These are phyloP conservation scores for Massariosphaeria phaeospora DNA, from an alignment of 495 filamentous ascomycete genomes.

Conservation along the genomic window DNA sequence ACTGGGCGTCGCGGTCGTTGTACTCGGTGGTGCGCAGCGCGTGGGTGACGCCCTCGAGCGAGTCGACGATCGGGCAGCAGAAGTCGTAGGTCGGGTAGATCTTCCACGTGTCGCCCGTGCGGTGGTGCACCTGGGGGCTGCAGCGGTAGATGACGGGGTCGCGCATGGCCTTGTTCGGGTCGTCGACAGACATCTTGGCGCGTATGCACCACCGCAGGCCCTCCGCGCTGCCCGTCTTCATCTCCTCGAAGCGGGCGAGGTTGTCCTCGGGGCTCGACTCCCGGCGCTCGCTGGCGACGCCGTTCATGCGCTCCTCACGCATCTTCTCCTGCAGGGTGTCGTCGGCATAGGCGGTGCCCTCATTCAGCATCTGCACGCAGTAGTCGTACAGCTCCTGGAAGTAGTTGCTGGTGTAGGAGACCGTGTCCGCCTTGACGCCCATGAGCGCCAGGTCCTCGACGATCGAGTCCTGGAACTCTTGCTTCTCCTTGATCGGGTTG, in stretches of 20 bases:
- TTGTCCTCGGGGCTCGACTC: slow-evolving; percentile 76
- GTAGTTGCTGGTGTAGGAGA: slow-evolving; percentile 82
- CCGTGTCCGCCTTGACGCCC: slow-evolving; percentile 75
- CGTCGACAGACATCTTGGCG: slow-evolving; percentile 78
- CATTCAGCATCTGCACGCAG: slow-evolving; percentile 71
- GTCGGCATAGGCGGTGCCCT: slow-evolving; percentile 82
- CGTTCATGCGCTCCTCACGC: slow-evolving; percentile 69
- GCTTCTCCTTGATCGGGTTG: slow-evolving; percentile 88
- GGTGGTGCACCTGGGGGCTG: slow-evolving; percentile 74
- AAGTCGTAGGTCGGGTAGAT: slow-evolving; percentile 97
- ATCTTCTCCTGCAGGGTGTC: slow-evolving; percentile 86
- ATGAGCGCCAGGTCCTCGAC: slow-evolving; percentile 78
- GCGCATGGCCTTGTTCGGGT: slow-evolving; percentile 79
- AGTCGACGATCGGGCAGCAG: slow-evolving; percentile 85
- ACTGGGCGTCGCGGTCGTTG: slow-evolving; percentile 93
- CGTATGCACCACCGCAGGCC: slow-evolving; percentile 79
- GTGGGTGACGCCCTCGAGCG: slow-evolving; percentile 87
- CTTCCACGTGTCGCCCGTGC: slow-evolving; percentile 85
- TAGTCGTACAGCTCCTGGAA: slow-evolving; percentile 82
- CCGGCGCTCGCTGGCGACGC: slow-evolving; percentile 68
- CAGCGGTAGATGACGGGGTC: slow-evolving; percentile 96
- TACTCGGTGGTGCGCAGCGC: slow-evolving; percentile 95
- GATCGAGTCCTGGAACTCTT: slow-evolving; percentile 86
- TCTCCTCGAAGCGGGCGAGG: slow-evolving; percentile 74
- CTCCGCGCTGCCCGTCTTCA: slow-evolving; percentile 74